Base-by-base conservation (phyloP, 768 basidiomycete genomes). In the Gymnopilus junonius region DNA sequence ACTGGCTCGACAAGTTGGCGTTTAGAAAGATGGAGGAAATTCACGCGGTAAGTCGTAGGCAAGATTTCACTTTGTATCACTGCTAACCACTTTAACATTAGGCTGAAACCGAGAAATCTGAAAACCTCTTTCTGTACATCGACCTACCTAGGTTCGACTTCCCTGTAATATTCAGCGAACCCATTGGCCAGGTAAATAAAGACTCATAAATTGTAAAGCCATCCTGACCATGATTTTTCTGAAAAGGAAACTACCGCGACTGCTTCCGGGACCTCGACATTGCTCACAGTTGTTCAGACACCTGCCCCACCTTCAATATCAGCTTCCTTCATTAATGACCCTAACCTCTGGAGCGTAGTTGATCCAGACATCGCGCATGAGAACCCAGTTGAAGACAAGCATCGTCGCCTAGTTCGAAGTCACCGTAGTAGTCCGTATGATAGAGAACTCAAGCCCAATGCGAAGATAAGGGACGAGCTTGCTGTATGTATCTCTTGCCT, bases 371-470 rank as follows among this genome's bases (percentile, higher is more conserved):
- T 93, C 53, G 85, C 84, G 7, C 86, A 94, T 27, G 96, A 98
- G 68, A 99, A 99, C 71, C 96, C 96, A 0, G 95, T 99, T 0
- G 97, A 99, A 70, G 94, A 96, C 71, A 99, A 99, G 71, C 95
- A 99, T 71, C 86, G 97, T 32, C 86, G 95, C 1, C 83, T 99
- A 3, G 93, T 98, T 63, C 90, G 97, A 50, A 97, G 95, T 73
- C 96, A 99, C 69, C 82, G 97, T 48, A 95, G 94, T 55, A 95
- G 97, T 48, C 94, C 96, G 0, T 91, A 97, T 55, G 97, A 99
- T 71, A 80, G 95, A 56, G 97, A 99, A 71, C 81, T 99, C 58
- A 99, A 99, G 69, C 97, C 97, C 0, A 97, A 98, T 70, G 95
- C 97, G 1, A 94, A 94, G 74, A 92, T 96, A 65, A 82, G 97